Base-by-base conservation (phyloP, 495 filamentous ascomycete genomes). In the Penicillium pancosmium region DNA sequence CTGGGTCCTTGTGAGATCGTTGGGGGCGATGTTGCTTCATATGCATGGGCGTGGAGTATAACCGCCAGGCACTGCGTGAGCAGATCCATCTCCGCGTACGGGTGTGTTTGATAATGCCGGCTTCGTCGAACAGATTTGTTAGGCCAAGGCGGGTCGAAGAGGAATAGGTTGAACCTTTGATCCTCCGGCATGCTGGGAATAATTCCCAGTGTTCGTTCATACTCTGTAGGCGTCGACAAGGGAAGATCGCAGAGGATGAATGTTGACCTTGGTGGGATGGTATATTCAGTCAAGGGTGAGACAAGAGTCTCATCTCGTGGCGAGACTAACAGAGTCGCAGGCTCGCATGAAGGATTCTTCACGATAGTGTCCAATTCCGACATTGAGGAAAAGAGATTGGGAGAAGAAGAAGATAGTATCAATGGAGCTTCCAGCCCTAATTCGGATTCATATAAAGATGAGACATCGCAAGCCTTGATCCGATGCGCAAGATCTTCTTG, bases 71-170 rank as follows among this genome's bases (percentile, higher is more conserved):
- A 52, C 19, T 63, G 31, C 12, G 68, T 70, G 3, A 80, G 64
- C 9, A 53, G 7, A 5, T 73, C 68, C 54, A 72, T 69, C 25
- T 73, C 72, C 9, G 59, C 52, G 49, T 77, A 74, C 9, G 75
- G 63, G 12, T 79, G 75, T n/a, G 83, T 87, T 1, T 68, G 60
- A 71, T 97, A 97, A 18, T 82, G 78, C 13, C 74, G 73, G 51
- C 87, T 88, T 16, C 93, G 85, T 52, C 82, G 82, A 10, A 88
- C 94, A 21, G 92, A 96, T n/a, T 84, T 82, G 67, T 96, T 97
- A 2, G 91, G 88, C 93, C 93, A 98, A 3, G 94, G 94, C 18
- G 94, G 94, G 68, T 98, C 94, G 8, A 98, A 81, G 23, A 97
- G 72, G 48, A 97, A 83, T 38, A 97, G 76, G 68, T 93, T 80